Evolutionary conservation across 2,329 filamentous ascomycete genomes (phyloP).

Genomic region (Coniella vitis): DNA sequence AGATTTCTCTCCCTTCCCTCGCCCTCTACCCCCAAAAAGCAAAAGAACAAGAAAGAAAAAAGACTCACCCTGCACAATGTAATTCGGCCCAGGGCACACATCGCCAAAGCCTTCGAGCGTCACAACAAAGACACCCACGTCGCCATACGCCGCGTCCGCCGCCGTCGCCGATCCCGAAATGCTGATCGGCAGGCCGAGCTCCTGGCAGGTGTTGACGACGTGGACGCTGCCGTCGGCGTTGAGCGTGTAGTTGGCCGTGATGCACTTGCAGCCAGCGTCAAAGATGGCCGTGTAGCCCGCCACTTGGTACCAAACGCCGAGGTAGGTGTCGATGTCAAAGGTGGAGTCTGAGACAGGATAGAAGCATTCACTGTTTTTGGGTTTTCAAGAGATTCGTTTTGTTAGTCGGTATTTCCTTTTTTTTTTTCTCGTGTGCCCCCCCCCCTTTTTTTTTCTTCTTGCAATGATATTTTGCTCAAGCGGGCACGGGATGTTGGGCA

Average conservation of each 20-base stretch:
- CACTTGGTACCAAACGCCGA: slow-evolving; percentile 18
- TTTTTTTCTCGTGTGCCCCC: too few relatives aligned
- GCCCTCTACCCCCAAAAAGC: too few relatives aligned
- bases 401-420: too few relatives aligned
- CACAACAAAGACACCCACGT: slow-evolving; percentile 17
- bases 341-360: slow-evolving; percentile 17
- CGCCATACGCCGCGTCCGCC: slow-evolving; percentile 16
- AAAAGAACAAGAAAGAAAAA: too few relatives aligned
- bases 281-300: slow-evolving; percentile 17
- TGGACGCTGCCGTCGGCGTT: slow-evolving; percentile 17
- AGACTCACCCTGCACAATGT: slow-evolving; percentile 19
- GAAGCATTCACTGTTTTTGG: slow-evolving; percentile 14
- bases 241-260: slow-evolving; percentile 18
- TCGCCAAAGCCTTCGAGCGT: slow-evolving; percentile 14
- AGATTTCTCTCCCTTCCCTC: too few relatives aligned
- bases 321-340: slow-evolving; percentile 16
- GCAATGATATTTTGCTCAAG: too few relatives aligned
- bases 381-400: background rate
- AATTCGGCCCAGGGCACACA: slow-evolving; percentile 17
- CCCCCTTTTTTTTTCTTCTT: too few relatives aligned
- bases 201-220: slow-evolving; percentile 17
- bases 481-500: too few relatives aligned
- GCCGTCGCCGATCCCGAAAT: slow-evolving; percentile 16
- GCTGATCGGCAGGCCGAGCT: slow-evolving; percentile 11
- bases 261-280: slow-evolving; percentile 16